Conservation (phyloP, 176 grass and related monocot species). For the Triticum urartu region DNA sequence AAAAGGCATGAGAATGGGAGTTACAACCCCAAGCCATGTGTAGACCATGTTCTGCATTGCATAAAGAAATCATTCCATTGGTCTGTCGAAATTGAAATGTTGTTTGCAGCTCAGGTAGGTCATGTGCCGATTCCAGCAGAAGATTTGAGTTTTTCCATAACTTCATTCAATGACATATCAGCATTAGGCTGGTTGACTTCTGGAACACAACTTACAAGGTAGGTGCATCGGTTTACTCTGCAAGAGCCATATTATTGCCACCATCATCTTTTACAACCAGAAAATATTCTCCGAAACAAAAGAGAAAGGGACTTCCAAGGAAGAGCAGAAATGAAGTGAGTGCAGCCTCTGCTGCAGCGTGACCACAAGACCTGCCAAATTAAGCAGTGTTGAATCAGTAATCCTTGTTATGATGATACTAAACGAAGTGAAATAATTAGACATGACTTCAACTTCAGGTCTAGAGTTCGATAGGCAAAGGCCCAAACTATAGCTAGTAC, state of each 20-base stretch:
- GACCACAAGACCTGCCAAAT: conserved; percentile 31
- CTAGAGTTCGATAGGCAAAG: conserved; percentile 7
- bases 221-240: conserved; percentile 25
- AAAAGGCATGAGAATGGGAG: not conserved
- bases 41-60: not conserved
- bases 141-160: conserved; percentile 3
- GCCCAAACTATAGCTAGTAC: not conserved
- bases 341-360: not conserved
- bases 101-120: not conserved
- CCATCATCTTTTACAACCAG: conserved; percentile 40
- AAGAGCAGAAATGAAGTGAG: not conserved
- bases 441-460: conserved; percentile 8
- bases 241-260: conserved; percentile 37
- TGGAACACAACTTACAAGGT: conserved; percentile 23
- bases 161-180: conserved; percentile 8
- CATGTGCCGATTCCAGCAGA: not conserved
- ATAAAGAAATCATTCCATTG: not conserved
- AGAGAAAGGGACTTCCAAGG: not conserved
- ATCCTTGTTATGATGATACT: not conserved
- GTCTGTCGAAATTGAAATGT: not conserved
- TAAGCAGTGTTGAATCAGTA: conserved; percentile 20
- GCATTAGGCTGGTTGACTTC: conserved; percentile 12
- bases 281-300: conserved; percentile 3
- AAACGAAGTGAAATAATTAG: not conserved
- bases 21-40: not conserved